Evolutionary conservation across 495 filamentous ascomycete species (phyloP), one percentile per base, ranked within the genome.

Genomic region (Apodospora peruviana): DNA sequence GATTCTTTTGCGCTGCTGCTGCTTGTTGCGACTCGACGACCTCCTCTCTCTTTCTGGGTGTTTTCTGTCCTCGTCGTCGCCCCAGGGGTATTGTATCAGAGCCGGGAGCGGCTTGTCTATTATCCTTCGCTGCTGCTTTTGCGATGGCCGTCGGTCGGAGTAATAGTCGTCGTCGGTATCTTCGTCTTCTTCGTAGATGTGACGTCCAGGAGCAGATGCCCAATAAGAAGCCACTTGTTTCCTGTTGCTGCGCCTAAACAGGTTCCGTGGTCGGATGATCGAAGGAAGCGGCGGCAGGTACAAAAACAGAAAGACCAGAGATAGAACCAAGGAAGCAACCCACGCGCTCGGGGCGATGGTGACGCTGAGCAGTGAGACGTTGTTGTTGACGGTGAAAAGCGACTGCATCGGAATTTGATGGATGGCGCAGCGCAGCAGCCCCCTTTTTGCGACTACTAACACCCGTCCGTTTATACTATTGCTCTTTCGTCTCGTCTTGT

Each of bases 341-440:
- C 72, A 76, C 47, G 77, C 72, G 57, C 72, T 72, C 12, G 77
- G 76, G 22, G 74, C 73, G 59, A 80, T 71, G 48, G 66, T 67
- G 41, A 80, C 58, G 58, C 73, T 76, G 47, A 80, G 50, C 37
- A 80, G 66, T 38, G 75, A 68, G 53, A 76, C 67, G 64, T 77
- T 67, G 67, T 73, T 79, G 58, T 79, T 67, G 51, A 80, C 65
- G 25, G 72, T 73, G 52, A 80, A 59, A 55, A 76, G 61, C 17
- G 72, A 70, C 57, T 59, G 62, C 73, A 76, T 74, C 60, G 62
- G 61, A n/a, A n/a, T n/a, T n/a, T n/a, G n/a, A n/a, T n/a, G n/a
- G n/a, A n/a, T n/a, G n/a, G n/a, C n/a, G n/a, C n/a, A n/a, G n/a
- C n/a, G n/a, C n/a, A n/a, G n/a, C n/a, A n/a, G n/a, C n/a, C n/a